Percentiles rank a stretch among this genome's conserved stretches.
phyloP scores from a whole-genome alignment of 768 basidiomycete species.

The Boletus sp. region DNA sequence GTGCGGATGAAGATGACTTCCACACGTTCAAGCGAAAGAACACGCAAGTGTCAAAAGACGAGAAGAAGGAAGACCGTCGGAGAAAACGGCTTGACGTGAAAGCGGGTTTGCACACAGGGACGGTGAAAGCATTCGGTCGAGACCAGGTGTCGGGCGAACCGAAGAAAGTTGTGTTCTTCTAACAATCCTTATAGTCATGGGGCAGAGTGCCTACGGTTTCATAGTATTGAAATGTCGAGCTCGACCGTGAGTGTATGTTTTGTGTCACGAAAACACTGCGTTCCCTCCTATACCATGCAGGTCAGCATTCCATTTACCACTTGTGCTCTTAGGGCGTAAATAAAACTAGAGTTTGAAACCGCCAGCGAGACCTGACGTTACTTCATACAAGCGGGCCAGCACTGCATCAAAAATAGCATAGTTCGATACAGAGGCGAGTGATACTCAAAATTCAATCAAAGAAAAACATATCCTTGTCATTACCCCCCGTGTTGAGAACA shows the following conservation, averaged over 20 bases:
- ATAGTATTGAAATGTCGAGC: too few species aligned
- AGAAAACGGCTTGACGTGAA: slow-evolving; percentile 43
- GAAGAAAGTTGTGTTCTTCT: slow-evolving; percentile 52
- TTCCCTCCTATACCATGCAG: too few species aligned
- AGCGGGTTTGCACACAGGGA: slow-evolving; percentile 42
- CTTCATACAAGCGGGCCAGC: too few species aligned
- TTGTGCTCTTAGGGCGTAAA: not conserved
- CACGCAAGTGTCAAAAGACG: slow-evolving; percentile 56
- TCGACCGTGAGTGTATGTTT: too few species aligned
- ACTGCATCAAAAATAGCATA: too few species aligned
- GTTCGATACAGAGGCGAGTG: too few species aligned
- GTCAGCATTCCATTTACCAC: too few species aligned
- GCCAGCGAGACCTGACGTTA: slow-evolving; percentile 53
- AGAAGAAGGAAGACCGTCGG: slow-evolving; percentile 45
- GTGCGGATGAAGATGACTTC: slow-evolving; percentile 96
- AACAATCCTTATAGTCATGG: slow-evolving; percentile 3
- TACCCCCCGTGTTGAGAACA: too few species aligned
- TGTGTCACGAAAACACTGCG: too few species aligned
- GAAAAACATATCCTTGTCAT: too few species aligned
- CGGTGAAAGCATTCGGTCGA: slow-evolving; percentile 35
- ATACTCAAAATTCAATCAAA: too few species aligned
- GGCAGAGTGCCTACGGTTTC: not conserved
- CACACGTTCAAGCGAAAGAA: slow-evolving; percentile 70
- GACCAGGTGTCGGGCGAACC: slow-evolving; percentile 19
- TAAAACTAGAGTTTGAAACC: slow-evolving; percentile 46